Evolutionary conservation across 495 filamentous ascomycete species (phyloP).

Genomic region (Xylaria acuta): DNA sequence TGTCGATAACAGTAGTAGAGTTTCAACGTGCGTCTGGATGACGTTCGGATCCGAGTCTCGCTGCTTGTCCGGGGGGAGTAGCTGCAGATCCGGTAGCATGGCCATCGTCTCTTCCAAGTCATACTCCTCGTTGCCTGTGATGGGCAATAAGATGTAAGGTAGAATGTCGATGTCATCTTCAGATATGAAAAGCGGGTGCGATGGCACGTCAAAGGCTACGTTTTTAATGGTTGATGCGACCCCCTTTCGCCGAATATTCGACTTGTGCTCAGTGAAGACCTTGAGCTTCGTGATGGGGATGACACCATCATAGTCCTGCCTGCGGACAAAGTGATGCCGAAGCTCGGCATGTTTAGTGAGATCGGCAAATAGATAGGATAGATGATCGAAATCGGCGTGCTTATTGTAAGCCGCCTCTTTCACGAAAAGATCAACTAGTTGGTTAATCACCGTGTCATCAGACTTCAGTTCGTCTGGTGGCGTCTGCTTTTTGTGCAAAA

Average conservation of each 20-base stretch:
- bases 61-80: slow-evolving; percentile 85
- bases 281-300: slow-evolving; percentile 85
- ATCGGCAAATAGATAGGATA: slow-evolving; percentile 93
- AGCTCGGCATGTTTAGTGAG: slow-evolving; percentile 78
- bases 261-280: slow-evolving; percentile 90
- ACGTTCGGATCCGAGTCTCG: slow-evolving; percentile 77
- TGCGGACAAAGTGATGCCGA: slow-evolving; percentile 75
- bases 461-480: slow-evolving; percentile 68
- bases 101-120: slow-evolving; percentile 76
- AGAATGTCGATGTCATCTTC: slow-evolving; percentile 78
- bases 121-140: slow-evolving; percentile 65
- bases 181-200: slow-evolving; percentile 71
- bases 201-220: slow-evolving; percentile 71
- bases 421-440: slow-evolving; percentile 94
- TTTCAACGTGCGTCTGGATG: slow-evolving; percentile 86
- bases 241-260: slow-evolving; percentile 79
- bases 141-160: slow-evolving; percentile 81
- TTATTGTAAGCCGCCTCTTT: slow-evolving; percentile 84
- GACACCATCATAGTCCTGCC: slow-evolving; percentile 77
- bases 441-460: slow-evolving; percentile 77
- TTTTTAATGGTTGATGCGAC: slow-evolving; percentile 95
- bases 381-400: slow-evolving; percentile 86
- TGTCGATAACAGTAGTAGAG: slow-evolving; percentile 79
- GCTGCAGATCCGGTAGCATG: slow-evolving; percentile 87
- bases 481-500: slow-evolving; percentile 68